phyloP scores from a whole-genome alignment of 345 rosid genomes.

The Eucalyptus victrix region DNA sequence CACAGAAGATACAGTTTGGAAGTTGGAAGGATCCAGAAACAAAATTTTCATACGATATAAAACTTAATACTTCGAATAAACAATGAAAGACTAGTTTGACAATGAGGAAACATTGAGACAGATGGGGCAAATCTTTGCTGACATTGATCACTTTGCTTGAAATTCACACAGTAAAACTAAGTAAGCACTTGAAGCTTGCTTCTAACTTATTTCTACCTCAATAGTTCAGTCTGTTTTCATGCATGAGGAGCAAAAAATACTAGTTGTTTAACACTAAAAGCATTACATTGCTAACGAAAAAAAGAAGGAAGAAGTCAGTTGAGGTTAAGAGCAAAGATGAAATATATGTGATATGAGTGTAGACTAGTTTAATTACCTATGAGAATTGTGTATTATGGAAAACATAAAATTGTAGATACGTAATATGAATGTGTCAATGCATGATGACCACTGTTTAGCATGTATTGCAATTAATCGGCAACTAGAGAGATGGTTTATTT shows the following conservation, averaged over 20 bases:
- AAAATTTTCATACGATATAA: not conserved
- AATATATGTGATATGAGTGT: not conserved
- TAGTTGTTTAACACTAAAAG: not conserved
- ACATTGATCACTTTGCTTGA: not conserved
- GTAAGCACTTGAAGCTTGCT: not conserved
- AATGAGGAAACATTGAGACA: not conserved
- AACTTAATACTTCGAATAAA: not conserved
- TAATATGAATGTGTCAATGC: not conserved
- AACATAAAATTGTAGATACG: not conserved
- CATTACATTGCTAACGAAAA: not conserved
- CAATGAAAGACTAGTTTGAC: not conserved
- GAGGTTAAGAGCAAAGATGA: not conserved
- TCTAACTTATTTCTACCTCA: not conserved
- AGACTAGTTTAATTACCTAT: not conserved
- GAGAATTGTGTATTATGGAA: not conserved
- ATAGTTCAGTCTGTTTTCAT: not conserved
- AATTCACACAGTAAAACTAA: not conserved
- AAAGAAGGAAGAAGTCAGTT: not conserved
- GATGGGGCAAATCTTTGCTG: not conserved
- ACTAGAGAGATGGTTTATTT: not conserved
- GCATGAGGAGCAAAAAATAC: not conserved
- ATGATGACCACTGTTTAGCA: not conserved
- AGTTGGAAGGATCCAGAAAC: not conserved
- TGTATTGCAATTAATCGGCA: not conserved
- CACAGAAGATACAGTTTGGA: not conserved